Conservation (phyloP, 495 filamentous ascomycete genomes). For the Rostrohypoxylon terebratum region DNA sequence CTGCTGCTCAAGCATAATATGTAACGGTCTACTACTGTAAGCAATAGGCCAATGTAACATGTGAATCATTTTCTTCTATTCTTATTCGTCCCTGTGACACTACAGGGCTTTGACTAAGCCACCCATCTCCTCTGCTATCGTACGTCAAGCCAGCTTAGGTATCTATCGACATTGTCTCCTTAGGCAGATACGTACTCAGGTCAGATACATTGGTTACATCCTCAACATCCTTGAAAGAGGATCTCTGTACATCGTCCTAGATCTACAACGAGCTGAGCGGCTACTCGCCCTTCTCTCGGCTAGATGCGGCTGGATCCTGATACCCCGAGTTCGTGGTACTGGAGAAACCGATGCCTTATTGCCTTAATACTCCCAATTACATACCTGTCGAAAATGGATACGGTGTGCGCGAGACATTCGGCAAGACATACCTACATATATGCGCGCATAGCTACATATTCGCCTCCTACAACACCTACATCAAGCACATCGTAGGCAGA, state of each 20-base stretch:
- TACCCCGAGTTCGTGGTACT: conserved; percentile 27
- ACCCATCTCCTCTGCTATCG: conserved; percentile 3
- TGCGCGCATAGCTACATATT: neutral
- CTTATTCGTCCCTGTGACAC: conserved; percentile 6
- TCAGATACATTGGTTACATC: conserved; percentile 11
- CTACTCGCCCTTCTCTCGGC: conserved; percentile 16
- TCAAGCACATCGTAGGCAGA: neutral
- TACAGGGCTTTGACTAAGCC: conserved; percentile 19
- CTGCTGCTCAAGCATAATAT: conserved; percentile 3
- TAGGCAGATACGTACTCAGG: conserved; percentile 26
- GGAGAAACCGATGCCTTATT: conserved; percentile 5
- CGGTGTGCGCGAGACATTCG: conserved; percentile 28
- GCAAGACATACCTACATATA: conserved; percentile 33
- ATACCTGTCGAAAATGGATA: neutral
- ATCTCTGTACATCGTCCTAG: conserved; percentile 11
- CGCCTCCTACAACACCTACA: conserved; percentile 5
- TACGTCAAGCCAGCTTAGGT: conserved; percentile 15
- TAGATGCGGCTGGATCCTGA: conserved; percentile 38
- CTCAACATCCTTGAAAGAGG: conserved; percentile 11
- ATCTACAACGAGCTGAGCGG: conserved; percentile 20
- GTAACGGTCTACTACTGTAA: conserved; percentile 20
- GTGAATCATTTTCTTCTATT: conserved; percentile 3
- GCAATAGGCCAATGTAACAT: conserved; percentile 30
- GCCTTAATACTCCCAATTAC: too few species aligned
- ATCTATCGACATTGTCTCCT: neutral